Conservation (phyloP, 306 rosid genomes). For the Lablab purpureus region DNA sequence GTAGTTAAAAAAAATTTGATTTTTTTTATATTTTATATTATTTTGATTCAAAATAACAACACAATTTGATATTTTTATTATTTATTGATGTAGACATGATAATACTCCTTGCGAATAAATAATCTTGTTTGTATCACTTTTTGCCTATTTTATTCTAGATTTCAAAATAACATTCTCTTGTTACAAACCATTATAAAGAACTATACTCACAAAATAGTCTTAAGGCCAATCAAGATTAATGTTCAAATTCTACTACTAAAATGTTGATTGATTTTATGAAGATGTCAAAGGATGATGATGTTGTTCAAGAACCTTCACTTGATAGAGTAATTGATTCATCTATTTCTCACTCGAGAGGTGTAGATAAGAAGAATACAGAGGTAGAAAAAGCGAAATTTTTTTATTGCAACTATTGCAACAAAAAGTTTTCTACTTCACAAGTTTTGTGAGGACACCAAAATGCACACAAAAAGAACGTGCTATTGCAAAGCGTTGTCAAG, state of each 20-base stretch:
- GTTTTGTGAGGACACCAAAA: constrained; percentile 86
- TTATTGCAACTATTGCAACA: constrained; percentile 68
- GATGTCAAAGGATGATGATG: background rate
- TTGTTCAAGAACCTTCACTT: background rate
- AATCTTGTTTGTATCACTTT: background rate
- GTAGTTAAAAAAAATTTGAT: constrained; percentile 6
- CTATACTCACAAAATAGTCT: background rate
- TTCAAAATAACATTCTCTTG: background rate
- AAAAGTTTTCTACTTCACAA: constrained; percentile 67
- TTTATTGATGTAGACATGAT: constrained; percentile 15
- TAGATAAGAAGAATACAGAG: background rate
- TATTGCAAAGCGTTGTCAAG: constrained; percentile 58
- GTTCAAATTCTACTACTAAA: background rate
- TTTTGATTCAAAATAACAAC: constrained; percentile 38
- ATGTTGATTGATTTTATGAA: background rate
- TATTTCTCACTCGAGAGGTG: background rate
- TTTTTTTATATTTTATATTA: constrained; percentile 30
- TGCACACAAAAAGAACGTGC: constrained; percentile 77
- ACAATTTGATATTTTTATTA: constrained; percentile 48
- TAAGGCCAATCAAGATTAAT: background rate
- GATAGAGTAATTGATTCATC: background rate
- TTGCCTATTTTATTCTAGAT: background rate
- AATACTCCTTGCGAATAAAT: constrained; percentile 53
- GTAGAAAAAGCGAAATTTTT: constrained; percentile 43
- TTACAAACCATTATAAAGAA: background rate